Evolutionary conservation across 2,329 filamentous ascomycete species (phyloP).

Genomic region (Lojkania enalia): DNA sequence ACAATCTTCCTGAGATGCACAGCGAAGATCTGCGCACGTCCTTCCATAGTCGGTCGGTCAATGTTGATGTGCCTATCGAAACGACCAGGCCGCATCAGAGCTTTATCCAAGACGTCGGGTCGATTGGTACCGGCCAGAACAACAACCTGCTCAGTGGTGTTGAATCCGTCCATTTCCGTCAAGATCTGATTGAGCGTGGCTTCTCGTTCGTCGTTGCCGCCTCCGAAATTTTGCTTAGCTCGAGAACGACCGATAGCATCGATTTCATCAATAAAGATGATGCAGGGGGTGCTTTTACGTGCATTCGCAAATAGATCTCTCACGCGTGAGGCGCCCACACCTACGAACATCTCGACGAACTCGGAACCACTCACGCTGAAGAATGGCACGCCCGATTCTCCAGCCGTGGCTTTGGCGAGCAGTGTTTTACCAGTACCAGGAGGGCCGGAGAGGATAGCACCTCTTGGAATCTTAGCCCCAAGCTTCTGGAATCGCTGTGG

Average conservation of each 20-base stretch:
- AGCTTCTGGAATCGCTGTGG: slow-evolving; percentile 90
- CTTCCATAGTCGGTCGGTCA: slow-evolving; percentile 94
- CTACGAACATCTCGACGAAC: slow-evolving; percentile 99
- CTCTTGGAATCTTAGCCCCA: slow-evolving; percentile 95
- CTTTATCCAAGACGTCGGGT: slow-evolving; percentile 91
- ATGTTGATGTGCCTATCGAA: slow-evolving; percentile 97
- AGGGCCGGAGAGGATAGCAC: slow-evolving; percentile 94
- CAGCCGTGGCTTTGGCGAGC: slow-evolving; percentile 94
- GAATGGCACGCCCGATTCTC: slow-evolving; percentile 95
- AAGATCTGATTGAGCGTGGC: slow-evolving; percentile 97
- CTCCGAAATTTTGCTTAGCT: slow-evolving; percentile 78
- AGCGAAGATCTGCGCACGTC: slow-evolving; percentile 91
- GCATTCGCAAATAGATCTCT: slow-evolving; percentile 93
- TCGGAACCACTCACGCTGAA: slow-evolving; percentile 98
- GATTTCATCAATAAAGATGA: slow-evolving; percentile 99
- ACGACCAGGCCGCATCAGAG: slow-evolving; percentile 91
- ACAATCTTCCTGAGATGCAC: slow-evolving; percentile 95
- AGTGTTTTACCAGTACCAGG: slow-evolving; percentile 98
- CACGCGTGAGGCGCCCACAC: slow-evolving; percentile 94
- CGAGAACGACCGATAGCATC: slow-evolving; percentile 94
- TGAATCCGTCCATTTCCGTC: slow-evolving; percentile 99
- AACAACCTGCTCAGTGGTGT: slow-evolving; percentile 93
- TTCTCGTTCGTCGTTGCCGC: slow-evolving; percentile 96
- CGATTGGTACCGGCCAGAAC: slow-evolving; percentile 96
- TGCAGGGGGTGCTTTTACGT: slow-evolving; percentile 94